Conservation (phyloP, 2,329 filamentous ascomycete genomes). For the Aspergillus terreus region DNA sequence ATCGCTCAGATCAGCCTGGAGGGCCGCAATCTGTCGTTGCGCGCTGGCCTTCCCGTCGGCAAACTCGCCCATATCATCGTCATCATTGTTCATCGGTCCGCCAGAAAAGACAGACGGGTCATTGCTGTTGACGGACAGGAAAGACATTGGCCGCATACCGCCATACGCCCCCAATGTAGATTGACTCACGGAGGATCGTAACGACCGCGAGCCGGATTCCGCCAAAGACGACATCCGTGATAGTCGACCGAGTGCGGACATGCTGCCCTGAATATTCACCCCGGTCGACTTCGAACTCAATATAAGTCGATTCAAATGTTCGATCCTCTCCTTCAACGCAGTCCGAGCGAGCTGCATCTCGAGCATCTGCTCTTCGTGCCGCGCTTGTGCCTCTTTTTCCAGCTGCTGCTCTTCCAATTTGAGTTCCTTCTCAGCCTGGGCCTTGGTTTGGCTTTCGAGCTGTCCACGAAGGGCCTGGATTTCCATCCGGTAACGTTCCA, state of each 20-base stretch:
- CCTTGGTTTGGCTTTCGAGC: conserved; percentile 76
- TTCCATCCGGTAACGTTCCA: conserved; percentile 92
- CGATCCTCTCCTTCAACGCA: conserved; percentile 93
- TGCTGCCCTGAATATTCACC: conserved; percentile 75
- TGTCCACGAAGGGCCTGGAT: conserved; percentile 78
- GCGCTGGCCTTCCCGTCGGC: conserved; percentile 82
- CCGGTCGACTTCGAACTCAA: conserved; percentile 93
- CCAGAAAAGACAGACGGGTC: conserved; percentile 30
- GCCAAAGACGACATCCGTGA: conserved; percentile 53
- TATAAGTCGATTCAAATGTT: conserved; percentile 92
- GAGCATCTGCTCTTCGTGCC: conserved; percentile 95
- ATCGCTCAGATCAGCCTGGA: conserved; percentile 92
- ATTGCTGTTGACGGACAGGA: conserved; percentile 56
- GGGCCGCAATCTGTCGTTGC: conserved; percentile 78
- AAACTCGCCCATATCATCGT: conserved; percentile 71
- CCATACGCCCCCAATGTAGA: conserved; percentile 49
- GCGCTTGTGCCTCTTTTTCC: conserved; percentile 75
- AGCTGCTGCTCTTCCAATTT: conserved; percentile 69
- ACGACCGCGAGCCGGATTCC: conserved; percentile 49
- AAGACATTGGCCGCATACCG: conserved; percentile 63
- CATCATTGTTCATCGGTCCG: conserved; percentile 37
- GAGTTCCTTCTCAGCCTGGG: conserved; percentile 57
- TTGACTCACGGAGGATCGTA: conserved; percentile 67
- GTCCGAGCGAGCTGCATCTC: conserved; percentile 98
- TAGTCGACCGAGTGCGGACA: conserved; percentile 64